Base-by-base conservation (phyloP, 768 basidiomycete genomes). In the Rhizopogon vesiculosus region DNA sequence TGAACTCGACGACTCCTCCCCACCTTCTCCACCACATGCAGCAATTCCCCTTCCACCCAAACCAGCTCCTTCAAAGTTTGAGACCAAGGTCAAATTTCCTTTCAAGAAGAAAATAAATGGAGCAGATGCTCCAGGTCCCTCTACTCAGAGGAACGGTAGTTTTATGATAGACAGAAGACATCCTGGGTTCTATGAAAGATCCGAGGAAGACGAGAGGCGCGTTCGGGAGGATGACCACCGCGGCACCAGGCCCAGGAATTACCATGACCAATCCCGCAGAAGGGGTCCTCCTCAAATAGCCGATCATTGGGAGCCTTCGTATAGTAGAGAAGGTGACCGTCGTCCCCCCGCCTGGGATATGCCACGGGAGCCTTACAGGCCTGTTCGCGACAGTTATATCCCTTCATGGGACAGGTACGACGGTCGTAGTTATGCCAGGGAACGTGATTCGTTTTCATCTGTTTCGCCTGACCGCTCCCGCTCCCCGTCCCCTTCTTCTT, bases 11-110 rank as follows among this genome's bases (percentile, higher is more conserved):
- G 89, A 91, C 67, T 73, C 68, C 42, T 64, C 59, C 7, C 45
- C 61, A 48, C 58, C 51, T 31, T 45, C 55, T 35, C 49, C 55
- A 59, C 63, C 19, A 59, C 66, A 38, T 58, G 18, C 51, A 51
- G 44, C 53, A 49, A 50, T 39, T 42, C 22, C 66, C 22, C 61
- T 70, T 46, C 74, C 75, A n/a, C 59, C 70, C 0, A 74, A 77
- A 61, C 69, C 76, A 46, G 62, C 61, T 19, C 63, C 58, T 18
- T 59, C 61, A 70, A 81, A 66, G 61, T 72, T 67, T 50, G 63
- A 65, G 48, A 45, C 73, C 18, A 83, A 81, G 64, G 78, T 89
- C 22, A 82, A 86, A 8, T 91, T 89, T 69, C 90, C 90, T 1
- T 91, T 91, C 75, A 91, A 91, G 71, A 66, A 79, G 18, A 70